phyloP scores from a whole-genome alignment of 331 rosid genomes.

The Pyracantha coccinea region DNA sequence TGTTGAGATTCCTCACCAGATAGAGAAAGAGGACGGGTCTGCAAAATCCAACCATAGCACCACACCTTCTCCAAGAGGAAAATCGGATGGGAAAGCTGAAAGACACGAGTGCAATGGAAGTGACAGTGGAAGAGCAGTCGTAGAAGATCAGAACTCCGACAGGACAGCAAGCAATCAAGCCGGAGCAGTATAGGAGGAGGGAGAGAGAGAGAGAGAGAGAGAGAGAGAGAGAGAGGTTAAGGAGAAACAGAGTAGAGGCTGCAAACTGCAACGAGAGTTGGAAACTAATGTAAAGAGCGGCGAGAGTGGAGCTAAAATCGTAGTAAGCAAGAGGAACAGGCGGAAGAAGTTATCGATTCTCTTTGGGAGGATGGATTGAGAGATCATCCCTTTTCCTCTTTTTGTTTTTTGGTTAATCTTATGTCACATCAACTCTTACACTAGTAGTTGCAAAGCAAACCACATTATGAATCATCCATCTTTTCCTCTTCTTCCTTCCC shows the following conservation, averaged over 20 bases:
- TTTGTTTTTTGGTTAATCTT: slow-evolving; percentile 18
- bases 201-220: no score
- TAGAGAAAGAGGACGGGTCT: slow-evolving; percentile 41
- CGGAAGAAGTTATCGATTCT: slow-evolving; percentile 41
- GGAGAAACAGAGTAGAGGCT: slow-evolving; percentile 27
- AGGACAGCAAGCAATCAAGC: slow-evolving; percentile 31
- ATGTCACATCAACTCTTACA: slow-evolving; percentile 17
- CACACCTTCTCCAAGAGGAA: slow-evolving; percentile 35
- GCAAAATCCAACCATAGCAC: slow-evolving; percentile 31
- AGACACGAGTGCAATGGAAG: slow-evolving; percentile 62
- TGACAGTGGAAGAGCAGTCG: slow-evolving; percentile 25
- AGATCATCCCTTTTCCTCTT: slow-evolving; percentile 36
- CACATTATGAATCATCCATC: slow-evolving; percentile 23
- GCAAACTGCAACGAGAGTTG: slow-evolving; percentile 53
- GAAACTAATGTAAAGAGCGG: slow-evolving; percentile 85
- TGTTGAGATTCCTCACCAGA: slow-evolving; percentile 26
- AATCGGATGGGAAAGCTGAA: slow-evolving; percentile 29
- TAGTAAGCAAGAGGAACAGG: slow-evolving; percentile 41
- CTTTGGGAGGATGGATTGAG: slow-evolving; percentile 9
- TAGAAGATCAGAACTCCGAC: slow-evolving; percentile 27
- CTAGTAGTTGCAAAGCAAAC: slow-evolving; percentile 10
- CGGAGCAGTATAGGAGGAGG: slow-evolving; percentile 22
- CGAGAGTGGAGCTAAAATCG: slow-evolving; percentile 32
- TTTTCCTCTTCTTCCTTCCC: not conserved
- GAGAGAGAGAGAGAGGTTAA: not conserved